Conservation (phyloP, 768 basidiomycete species). For the Russula abietina region DNA sequence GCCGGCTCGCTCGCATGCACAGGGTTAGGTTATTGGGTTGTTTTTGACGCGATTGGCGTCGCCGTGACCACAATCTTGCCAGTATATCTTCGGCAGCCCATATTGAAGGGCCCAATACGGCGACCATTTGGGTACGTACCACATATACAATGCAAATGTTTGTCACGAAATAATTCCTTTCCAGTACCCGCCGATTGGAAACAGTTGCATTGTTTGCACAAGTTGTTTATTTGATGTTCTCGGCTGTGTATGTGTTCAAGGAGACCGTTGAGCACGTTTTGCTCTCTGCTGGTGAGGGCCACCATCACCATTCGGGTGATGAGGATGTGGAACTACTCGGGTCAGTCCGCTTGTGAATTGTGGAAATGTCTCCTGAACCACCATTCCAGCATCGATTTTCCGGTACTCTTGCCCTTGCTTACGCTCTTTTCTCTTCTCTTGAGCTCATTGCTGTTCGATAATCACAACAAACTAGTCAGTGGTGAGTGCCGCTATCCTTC, state of each 20-base stretch:
- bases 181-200: slow-evolving; percentile 58
- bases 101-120: slow-evolving; percentile 32
- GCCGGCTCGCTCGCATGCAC: slow-evolving; percentile 82
- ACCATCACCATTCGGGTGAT: slow-evolving; percentile 67
- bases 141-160: background rate
- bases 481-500: slow-evolving; percentile 39
- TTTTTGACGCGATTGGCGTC: slow-evolving; percentile 89
- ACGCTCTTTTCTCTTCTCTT: slow-evolving; percentile 52
- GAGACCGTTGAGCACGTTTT: slow-evolving; percentile 93
- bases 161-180: background rate
- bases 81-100: slow-evolving; percentile 36
- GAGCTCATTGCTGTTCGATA: slow-evolving; percentile 54
- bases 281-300: slow-evolving; percentile 58
- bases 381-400: slow-evolving; percentile 55
- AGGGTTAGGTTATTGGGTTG: slow-evolving; percentile 92
- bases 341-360: slow-evolving; percentile 30
- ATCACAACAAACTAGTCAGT: slow-evolving; percentile 58
- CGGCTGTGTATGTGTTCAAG: slow-evolving; percentile 93
- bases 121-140: slow-evolving; percentile 55
- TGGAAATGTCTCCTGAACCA: background rate
- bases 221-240: slow-evolving; percentile 89
- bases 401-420: slow-evolving; percentile 48
- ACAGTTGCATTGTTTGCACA: slow-evolving; percentile 81
- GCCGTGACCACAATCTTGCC: slow-evolving; percentile 45
- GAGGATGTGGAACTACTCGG: slow-evolving; percentile 38